phyloP scores from a whole-genome alignment of 1,284 basidiomycete species.

The Leccinum insolens region DNA sequence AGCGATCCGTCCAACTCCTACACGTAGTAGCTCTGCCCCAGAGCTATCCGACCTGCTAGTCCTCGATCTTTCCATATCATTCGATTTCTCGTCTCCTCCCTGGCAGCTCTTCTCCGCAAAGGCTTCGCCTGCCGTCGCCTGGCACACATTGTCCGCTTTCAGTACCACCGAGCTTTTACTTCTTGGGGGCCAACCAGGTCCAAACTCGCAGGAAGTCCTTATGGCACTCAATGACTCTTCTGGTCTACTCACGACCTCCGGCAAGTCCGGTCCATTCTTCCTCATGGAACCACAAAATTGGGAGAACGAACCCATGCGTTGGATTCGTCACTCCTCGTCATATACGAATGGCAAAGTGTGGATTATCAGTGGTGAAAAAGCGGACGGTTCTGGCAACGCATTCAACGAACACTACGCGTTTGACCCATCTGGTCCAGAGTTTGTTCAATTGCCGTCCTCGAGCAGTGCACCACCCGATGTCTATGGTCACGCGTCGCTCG shows the following conservation, averaged over 20 bases:
- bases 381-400: constrained; percentile 70
- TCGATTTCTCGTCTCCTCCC: constrained; percentile 62
- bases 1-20: constrained; percentile 68
- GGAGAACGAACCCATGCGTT: constrained; percentile 69
- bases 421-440: constrained; percentile 51
- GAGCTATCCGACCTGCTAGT: constrained; percentile 70
- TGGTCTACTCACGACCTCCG: constrained; percentile 51
- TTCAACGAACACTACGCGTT: constrained; percentile 72
- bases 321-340: constrained; percentile 71
- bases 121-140: constrained; percentile 67
- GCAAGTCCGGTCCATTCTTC: constrained; percentile 46
- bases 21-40: constrained; percentile 73
- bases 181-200: constrained; percentile 77
- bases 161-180: constrained; percentile 56
- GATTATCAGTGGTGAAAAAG: constrained; percentile 76
- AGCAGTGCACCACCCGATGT: constrained; percentile 64
- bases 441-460: constrained; percentile 55
- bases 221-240: constrained; percentile 65
- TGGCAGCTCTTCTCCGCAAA: constrained; percentile 60
- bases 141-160: constrained; percentile 77
- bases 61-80: constrained; percentile 65
- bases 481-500: constrained; percentile 70
- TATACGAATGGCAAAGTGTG: constrained; percentile 45
- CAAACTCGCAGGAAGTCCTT: constrained; percentile 55
- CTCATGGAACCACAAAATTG: constrained; percentile 52